phyloP scores from a whole-genome alignment of 305 asterid genomes.

The Lippia alba region DNA sequence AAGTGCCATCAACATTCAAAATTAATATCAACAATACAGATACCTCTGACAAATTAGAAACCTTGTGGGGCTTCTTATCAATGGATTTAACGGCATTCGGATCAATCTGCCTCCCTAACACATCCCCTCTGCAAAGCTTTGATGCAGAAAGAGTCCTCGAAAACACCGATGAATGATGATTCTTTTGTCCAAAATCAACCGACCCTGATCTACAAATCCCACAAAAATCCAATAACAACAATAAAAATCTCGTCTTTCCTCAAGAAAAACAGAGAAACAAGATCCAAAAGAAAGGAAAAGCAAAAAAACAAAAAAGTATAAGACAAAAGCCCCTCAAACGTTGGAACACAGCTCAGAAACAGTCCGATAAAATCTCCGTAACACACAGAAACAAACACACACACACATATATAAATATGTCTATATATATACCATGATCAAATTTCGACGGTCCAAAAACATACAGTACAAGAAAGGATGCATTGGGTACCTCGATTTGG shows the following conservation, averaged over 20 bases:
- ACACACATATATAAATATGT: background rate
- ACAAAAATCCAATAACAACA: conserved; percentile 25
- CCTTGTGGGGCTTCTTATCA: conserved; percentile 45
- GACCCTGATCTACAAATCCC: conserved; percentile 59
- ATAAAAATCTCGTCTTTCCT: background rate
- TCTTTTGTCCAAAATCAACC: conserved; percentile 56
- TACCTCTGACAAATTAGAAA: conserved; percentile 51
- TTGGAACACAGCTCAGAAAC: conserved; percentile 26
- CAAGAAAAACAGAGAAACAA: background rate
- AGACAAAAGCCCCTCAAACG: background rate
- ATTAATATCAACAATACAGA: background rate
- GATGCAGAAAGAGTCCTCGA: conserved; percentile 68
- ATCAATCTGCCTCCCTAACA: conserved; percentile 62
- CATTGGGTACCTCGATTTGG: conserved; percentile 74
- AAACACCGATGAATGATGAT: conserved; percentile 51
- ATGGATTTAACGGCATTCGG: conserved; percentile 58
- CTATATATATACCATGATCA: conserved; percentile 31
- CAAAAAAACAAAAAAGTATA: background rate
- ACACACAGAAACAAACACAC: conserved; percentile 22
- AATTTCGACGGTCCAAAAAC: conserved; percentile 32
- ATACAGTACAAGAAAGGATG: conserved; percentile 31
- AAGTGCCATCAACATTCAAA: background rate
- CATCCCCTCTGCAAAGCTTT: conserved; percentile 83
- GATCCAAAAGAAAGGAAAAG: background rate
- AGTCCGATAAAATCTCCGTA: conserved; percentile 53